Percentiles rank a stretch among this genome's conserved stretches.
These are phyloP conservation scores for Phytopythium cucurbitacearum DNA, from an alignment of 352 stramenopile species.

Conservation along the genomic window DNA sequence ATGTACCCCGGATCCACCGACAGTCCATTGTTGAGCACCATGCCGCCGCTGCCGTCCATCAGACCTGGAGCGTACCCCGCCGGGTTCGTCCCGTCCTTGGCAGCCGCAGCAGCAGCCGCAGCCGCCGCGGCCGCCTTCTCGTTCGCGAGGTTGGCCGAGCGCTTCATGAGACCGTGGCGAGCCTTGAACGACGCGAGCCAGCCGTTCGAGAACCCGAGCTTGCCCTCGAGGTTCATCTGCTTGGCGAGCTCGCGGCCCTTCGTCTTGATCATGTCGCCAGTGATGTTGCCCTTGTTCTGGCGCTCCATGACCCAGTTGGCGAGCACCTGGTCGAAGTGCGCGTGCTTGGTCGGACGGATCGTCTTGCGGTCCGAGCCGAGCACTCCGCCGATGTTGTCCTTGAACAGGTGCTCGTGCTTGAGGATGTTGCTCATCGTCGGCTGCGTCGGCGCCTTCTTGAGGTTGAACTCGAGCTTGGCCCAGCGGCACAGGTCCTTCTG, in stretches of 20 bases:
- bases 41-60: conserved; percentile 43
- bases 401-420: conserved; percentile 85
- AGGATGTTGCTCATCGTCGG: conserved; percentile 83
- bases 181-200: conserved; percentile 86
- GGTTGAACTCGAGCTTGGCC: conserved; percentile 88
- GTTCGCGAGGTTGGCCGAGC: conserved; percentile 29
- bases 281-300: conserved; percentile 86
- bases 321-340: conserved; percentile 81
- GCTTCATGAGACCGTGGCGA: conserved; percentile 78
- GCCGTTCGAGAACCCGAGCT: conserved; percentile 83
- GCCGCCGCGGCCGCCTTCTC: conserved; percentile 22
- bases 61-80: conserved; percentile 22
- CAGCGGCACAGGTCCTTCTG: conserved; percentile 86
- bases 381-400: conserved; percentile 77
- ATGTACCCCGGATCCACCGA: conserved; percentile 69
- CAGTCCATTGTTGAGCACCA: conserved; percentile 43
- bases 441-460: conserved; percentile 77
- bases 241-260: conserved; percentile 79
- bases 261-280: conserved; percentile 86
- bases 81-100: conserved; percentile 15
- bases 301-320: conserved; percentile 88
- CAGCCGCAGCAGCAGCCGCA: neutral
- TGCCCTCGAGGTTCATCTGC: conserved; percentile 79
- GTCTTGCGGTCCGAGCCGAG: conserved; percentile 79
- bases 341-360: conserved; percentile 70